Conservation (phyloP, 768 basidiomycete species). For the Clitopilus passeckerianus region DNA sequence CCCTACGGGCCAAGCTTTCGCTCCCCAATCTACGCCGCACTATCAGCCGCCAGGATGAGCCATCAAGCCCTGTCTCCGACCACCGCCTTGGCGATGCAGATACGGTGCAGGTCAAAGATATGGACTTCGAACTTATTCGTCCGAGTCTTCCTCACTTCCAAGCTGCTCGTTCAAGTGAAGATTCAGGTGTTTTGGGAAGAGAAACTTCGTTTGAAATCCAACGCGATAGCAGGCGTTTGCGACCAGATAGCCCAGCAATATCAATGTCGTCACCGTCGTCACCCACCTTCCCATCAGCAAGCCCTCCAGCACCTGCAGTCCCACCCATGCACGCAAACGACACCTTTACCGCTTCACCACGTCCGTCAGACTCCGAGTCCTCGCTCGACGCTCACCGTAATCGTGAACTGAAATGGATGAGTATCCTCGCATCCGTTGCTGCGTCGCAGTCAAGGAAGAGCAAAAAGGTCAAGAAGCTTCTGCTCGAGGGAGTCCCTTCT, state of each 20-base stretch:
- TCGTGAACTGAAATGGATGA: constrained; percentile 75
- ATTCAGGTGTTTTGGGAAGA: constrained; percentile 37
- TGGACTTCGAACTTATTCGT: constrained; percentile 75
- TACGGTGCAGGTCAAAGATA: constrained; percentile 71
- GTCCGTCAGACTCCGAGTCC: constrained; percentile 25
- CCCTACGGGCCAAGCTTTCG: constrained; percentile 61
- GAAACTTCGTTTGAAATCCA: constrained; percentile 28
- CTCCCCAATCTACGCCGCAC: constrained; percentile 60
- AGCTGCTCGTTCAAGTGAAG: constrained; percentile 46
- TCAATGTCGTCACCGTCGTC: constrained; percentile 25
- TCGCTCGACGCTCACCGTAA: constrained; percentile 65
- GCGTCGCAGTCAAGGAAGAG: constrained; percentile 66
- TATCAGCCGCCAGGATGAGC: constrained; percentile 30
- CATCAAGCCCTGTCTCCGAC: constrained; percentile 14
- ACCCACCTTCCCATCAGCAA: constrained; percentile 10
- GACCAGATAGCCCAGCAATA: constrained; percentile 38
- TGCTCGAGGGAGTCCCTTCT: constrained; percentile 77
- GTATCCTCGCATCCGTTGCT: constrained; percentile 48
- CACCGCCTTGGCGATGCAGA: constrained; percentile 33
- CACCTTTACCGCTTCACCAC: constrained; percentile 1
- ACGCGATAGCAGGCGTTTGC: constrained; percentile 19
- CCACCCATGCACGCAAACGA: constrained; percentile 1
- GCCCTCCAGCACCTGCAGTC: constrained; percentile 13
- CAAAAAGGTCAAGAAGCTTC: constrained; percentile 72
- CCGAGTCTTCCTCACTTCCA: constrained; percentile 46